Percentiles rank a stretch among this genome's conserved stretches.
Evolutionary conservation across 352 stramenopile species (phyloP).

Genomic region (Phytopythium aichiense): DNA sequence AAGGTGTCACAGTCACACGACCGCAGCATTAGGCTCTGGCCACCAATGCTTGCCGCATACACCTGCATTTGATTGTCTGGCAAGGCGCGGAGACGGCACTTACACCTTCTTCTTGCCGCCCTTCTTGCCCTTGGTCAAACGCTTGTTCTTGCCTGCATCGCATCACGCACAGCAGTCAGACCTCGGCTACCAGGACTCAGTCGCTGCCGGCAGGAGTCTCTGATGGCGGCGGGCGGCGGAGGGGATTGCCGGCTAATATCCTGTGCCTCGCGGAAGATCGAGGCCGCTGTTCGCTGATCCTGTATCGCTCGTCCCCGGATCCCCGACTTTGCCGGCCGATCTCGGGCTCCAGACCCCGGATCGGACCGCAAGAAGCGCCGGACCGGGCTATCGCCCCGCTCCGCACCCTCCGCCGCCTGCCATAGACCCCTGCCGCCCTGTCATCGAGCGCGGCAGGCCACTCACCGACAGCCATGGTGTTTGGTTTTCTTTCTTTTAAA

Average conservation of each 20-base stretch:
- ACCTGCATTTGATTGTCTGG: too few relatives aligned
- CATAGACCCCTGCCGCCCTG: neutral
- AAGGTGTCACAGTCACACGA: neutral
- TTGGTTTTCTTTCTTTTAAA: conserved; percentile 82
- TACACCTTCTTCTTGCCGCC: conserved; percentile 92
- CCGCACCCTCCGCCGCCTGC: neutral
- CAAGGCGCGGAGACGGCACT: conserved; percentile 15
- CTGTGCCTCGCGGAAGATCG: neutral
- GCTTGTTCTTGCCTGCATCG: conserved; percentile 86
- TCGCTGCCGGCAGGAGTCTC: neutral
- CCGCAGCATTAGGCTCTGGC: conserved; percentile 11
- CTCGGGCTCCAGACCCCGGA: neutral
- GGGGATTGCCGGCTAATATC: neutral
- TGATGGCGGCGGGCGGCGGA: neutral
- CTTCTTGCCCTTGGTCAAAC: conserved; percentile 91
- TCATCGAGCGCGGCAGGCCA: conserved; percentile 9
- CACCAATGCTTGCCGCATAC: neutral
- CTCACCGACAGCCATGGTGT: conserved; percentile 87
- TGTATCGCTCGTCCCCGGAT: neutral
- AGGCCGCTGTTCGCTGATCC: neutral
- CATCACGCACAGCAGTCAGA: neutral
- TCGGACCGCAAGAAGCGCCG: neutral
- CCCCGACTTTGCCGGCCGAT: neutral
- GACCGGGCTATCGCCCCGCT: neutral
- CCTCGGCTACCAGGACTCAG: neutral